A percentile compares a stretch with the other conserved stretches of the same genome.
Conservation (phyloP, 1,284 basidiomycete species). For the Cutaneotrichosporon spelunceum region DNA sequence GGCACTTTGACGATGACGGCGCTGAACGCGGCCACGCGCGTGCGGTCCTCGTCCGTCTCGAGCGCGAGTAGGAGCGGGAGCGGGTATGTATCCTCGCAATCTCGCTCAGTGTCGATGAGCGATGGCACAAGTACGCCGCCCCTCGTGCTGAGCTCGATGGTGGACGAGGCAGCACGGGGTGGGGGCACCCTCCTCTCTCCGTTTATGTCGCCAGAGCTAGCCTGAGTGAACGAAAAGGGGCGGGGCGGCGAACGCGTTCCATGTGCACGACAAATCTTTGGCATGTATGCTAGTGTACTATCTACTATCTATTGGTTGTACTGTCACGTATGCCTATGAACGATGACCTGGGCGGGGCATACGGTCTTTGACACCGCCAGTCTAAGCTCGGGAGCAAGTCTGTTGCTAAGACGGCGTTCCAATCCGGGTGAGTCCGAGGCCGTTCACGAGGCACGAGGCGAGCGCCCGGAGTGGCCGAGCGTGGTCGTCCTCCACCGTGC, state of each 20-base stretch:
- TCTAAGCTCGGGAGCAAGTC: too few species aligned
- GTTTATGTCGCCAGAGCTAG: slow-evolving; percentile 28
- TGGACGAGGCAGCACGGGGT: slow-evolving; percentile 7
- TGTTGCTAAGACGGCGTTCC: too few species aligned
- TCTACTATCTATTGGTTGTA: background rate
- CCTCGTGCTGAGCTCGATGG: slow-evolving; percentile 11
- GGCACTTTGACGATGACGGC: slow-evolving; percentile 19
- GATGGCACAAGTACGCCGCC: slow-evolving; percentile 3
- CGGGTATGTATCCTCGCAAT: background rate
- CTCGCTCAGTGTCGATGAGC: background rate
- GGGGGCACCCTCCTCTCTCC: slow-evolving; percentile 34
- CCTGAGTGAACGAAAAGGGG: background rate
- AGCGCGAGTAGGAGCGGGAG: background rate
- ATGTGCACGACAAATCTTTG: background rate
- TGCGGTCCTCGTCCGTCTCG: background rate
- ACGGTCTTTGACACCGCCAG: too few species aligned
- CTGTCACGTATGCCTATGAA: too few species aligned
- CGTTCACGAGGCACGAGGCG: too few species aligned
- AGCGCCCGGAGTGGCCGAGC: too few species aligned
- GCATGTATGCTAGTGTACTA: background rate
- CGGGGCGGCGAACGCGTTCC: background rate
- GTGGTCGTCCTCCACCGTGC: too few species aligned
- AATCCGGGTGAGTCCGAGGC: too few species aligned
- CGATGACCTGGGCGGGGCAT: too few species aligned
- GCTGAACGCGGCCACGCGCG: slow-evolving; percentile 1